A percentile compares a stretch with the other conserved stretches of the same genome.
Evolutionary conservation across 352 stramenopile genomes (phyloP).

Genomic region (Pythium rishiriense): DNA sequence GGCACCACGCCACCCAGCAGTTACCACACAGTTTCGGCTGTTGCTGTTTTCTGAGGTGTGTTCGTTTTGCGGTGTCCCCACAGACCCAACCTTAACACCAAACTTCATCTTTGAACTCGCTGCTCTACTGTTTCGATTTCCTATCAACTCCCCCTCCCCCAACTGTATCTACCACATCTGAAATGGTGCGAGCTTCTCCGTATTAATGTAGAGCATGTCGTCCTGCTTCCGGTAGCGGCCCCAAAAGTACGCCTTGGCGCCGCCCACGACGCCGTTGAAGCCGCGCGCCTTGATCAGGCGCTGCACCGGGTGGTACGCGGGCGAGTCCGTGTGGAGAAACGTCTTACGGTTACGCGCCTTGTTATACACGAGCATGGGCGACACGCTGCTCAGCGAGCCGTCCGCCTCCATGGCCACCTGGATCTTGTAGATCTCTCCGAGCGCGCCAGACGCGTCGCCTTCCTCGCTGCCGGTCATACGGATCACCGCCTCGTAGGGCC

Average conservation of each 20-base stretch:
- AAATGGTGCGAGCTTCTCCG: constrained; percentile 73
- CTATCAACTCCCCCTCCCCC: neutral
- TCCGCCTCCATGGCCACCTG: constrained; percentile 74
- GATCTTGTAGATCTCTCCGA: constrained; percentile 91
- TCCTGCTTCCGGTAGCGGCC: constrained; percentile 82
- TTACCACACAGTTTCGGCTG: too few relatives aligned
- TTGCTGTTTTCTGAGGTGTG: neutral
- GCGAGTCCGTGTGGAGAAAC: constrained; percentile 83
- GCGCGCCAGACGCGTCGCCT: constrained; percentile 61
- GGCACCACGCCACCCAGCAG: neutral
- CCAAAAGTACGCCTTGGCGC: constrained; percentile 87
- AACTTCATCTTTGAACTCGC: too few relatives aligned
- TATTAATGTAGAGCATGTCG: constrained; percentile 88
- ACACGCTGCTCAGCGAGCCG: constrained; percentile 59
- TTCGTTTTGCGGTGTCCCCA: neutral
- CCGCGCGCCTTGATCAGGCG: constrained; percentile 56
- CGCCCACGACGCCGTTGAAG: constrained; percentile 62
- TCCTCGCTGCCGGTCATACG: constrained; percentile 79
- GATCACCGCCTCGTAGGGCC: constrained; percentile 85
- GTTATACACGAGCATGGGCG: constrained; percentile 90
- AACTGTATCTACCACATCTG: constrained; percentile 76
- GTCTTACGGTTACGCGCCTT: constrained; percentile 85
- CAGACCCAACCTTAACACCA: too few relatives aligned
- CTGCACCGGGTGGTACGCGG: constrained; percentile 71
- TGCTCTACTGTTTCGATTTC: neutral